Base-by-base conservation (phyloP, 108 stramenopile genomes). In the Pseudonitzschia multiseries region DNA sequence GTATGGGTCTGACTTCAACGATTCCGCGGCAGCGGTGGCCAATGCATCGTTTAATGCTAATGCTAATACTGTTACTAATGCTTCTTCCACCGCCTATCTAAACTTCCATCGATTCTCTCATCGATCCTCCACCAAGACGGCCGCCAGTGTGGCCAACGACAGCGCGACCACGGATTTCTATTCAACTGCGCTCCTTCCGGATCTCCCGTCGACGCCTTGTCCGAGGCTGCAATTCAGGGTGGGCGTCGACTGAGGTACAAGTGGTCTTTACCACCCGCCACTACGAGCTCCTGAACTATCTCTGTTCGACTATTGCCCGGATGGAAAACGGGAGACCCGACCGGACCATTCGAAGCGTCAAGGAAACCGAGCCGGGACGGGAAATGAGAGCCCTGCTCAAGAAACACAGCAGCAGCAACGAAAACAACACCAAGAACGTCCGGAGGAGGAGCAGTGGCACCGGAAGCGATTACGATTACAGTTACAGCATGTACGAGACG, bases 321-420 rank as follows among this genome's bases (percentile, higher is more conserved):
- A 83, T 80, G 71, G 80, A 85, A 76, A 83, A 82, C 59, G 91
- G 91, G 32, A 75, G 91, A 20, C 91, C 91, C 21, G 46, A 68
- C 33, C 68, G 69, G 44, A 76, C 82, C 51, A 89, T 92, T 50
- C 71, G 81, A 21, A 70, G 75, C 13, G 83, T 85, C 1, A 71
- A 74, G 63, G 75, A 72, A 32, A 71, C 48, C 29, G 69, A 74
- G 18, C 40, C 80, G 13, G 75, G 61, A n/a, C 32, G 43, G 15
- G 36, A 67, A 3, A 53, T 67, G 12, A 51, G 57, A 28, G 41
- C 59, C 68, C 24, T 75, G 41, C 15, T 75, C 27, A 66, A 75
- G 17, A 21, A 59, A 59, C 21, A 59, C 15, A 26, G 4, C 10
- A 10, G 0, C n/a, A 57, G 18, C 10, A 57, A 10, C n/a, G 56